A percentile compares a stretch with the other conserved stretches of the same genome.
Evolutionary conservation across 2,329 filamentous ascomycete genomes (phyloP).

Genomic region (Beauveria sp.): DNA sequence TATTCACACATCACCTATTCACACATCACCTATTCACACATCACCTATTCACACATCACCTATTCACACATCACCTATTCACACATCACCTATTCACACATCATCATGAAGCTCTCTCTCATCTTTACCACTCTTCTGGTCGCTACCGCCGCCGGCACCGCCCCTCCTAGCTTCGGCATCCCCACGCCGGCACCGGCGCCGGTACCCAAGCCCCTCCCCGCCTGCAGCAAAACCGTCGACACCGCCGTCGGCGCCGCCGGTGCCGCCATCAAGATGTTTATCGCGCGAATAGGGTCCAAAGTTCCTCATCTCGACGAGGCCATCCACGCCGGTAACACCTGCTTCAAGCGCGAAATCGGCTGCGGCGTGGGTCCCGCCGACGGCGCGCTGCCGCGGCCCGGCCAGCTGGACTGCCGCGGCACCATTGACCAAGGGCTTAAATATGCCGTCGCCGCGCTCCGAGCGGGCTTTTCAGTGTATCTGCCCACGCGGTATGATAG

Average conservation of each 20-base stretch:
- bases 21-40: neutral
- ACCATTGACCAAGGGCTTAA: neutral
- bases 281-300: too few relatives aligned
- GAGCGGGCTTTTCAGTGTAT: too few relatives aligned
- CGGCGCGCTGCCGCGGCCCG: neutral
- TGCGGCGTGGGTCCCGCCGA: neutral
- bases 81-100: neutral
- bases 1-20: neutral
- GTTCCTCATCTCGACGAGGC: neutral
- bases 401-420: neutral
- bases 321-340: neutral
- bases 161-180: neutral
- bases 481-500: neutral
- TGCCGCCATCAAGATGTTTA: too few relatives aligned
- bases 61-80: neutral
- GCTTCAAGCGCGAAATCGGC: neutral
- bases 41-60: neutral
- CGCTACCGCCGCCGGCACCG: neutral
- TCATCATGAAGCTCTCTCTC: neutral
- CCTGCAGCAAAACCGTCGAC: neutral
- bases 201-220: neutral
- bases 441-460: neutral
- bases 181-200: neutral
- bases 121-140: neutral
- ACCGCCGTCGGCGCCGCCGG: neutral